These are phyloP conservation scores for Russula earlei DNA, from an alignment of 768 basidiomycete genomes.

Conservation along the genomic window DNA sequence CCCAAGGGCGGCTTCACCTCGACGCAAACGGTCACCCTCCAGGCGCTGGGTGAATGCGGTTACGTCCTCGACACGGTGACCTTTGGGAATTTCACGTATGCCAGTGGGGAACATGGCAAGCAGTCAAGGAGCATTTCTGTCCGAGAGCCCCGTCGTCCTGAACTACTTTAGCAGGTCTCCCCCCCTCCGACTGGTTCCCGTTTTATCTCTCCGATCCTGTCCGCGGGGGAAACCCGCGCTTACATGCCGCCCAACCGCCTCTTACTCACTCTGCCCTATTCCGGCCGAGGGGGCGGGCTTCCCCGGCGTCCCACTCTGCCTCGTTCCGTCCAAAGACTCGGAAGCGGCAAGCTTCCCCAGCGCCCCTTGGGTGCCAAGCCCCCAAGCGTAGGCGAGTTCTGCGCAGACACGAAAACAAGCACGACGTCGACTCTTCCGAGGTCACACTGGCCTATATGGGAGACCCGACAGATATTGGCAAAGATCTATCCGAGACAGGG, in stretches of 20 bases:
- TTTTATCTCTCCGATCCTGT: neutral
- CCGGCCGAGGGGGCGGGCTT: neutral
- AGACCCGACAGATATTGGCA: slow-evolving; percentile 45
- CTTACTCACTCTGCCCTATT: neutral
- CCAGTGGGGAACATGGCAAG: slow-evolving; percentile 39
- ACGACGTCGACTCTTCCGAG: slow-evolving; percentile 34
- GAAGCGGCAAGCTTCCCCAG: too few species aligned
- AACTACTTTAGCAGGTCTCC: neutral
- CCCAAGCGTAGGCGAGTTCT: neutral
- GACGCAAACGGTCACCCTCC: slow-evolving; percentile 46
- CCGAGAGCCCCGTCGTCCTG: neutral
- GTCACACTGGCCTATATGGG: slow-evolving; percentile 54
- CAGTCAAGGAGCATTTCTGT: neutral
- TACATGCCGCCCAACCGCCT: neutral
- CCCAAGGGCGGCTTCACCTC: slow-evolving; percentile 26
- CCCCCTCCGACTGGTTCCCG: neutral
- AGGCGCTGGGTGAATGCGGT: slow-evolving; percentile 48
- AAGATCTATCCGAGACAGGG: slow-evolving; percentile 60
- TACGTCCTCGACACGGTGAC: slow-evolving; percentile 51
- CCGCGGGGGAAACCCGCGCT: neutral
- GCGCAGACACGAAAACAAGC: slow-evolving; percentile 23
- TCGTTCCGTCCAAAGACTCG: too few species aligned
- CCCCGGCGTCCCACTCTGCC: neutral
- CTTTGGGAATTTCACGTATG: slow-evolving; percentile 69
- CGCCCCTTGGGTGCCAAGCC: neutral